Evolutionary conservation across 257 asterid genomes (phyloP).

Genomic region (Sherardia arvensis): DNA sequence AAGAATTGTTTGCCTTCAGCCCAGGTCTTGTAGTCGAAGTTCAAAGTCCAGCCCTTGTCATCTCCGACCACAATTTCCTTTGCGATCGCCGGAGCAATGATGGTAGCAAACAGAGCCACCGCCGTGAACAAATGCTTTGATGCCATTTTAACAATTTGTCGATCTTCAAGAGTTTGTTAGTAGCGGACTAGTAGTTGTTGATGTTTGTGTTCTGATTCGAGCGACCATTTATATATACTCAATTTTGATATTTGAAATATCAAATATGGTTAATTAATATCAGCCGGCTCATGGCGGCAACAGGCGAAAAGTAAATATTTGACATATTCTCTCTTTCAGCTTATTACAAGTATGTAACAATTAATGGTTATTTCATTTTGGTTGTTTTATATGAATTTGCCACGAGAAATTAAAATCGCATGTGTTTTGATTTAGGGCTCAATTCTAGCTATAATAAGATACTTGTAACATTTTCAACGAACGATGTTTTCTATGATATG

Average conservation of each 20-base stretch:
- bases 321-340: not conserved
- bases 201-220: not conserved
- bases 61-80: constrained; percentile 23
- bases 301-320: not conserved
- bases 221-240: not conserved
- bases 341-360: not conserved
- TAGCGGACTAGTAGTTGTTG: not conserved
- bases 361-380: too few relatives aligned
- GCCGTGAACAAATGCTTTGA: not conserved
- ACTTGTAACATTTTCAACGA: too few relatives aligned
- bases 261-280: too few relatives aligned
- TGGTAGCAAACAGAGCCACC: constrained; percentile 6
- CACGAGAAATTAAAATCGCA: too few relatives aligned
- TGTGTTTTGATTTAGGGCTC: too few relatives aligned
- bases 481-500: too few relatives aligned
- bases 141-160: not conserved
- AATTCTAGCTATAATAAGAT: too few relatives aligned
- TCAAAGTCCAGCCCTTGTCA: constrained; percentile 27
- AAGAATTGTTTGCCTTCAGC: constrained; percentile 20
- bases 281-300: not conserved
- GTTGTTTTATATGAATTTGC: too few relatives aligned
- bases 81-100: not conserved
- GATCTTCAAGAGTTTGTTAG: too few relatives aligned
- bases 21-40: constrained; percentile 23
- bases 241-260: not conserved